Percentiles rank a stretch among this genome's conserved stretches.
Evolutionary conservation across 768 basidiomycete species (phyloP).

Genomic region (Psilocybe cubensis): DNA sequence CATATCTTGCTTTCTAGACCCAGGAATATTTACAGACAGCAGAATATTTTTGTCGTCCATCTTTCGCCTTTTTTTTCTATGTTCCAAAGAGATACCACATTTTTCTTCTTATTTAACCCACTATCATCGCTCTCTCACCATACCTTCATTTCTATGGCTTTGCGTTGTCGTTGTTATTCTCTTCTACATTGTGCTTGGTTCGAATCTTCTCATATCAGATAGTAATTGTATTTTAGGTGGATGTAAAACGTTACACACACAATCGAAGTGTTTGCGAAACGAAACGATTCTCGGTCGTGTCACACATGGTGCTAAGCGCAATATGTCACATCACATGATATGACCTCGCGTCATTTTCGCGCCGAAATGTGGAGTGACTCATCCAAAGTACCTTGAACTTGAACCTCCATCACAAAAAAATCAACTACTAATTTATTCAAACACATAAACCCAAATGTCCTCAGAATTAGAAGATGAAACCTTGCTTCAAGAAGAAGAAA

Average conservation of each 20-base stretch:
- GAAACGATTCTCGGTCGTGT: background rate
- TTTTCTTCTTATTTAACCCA: background rate
- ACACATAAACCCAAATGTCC: constrained; percentile 12
- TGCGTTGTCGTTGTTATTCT: background rate
- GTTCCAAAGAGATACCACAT: constrained; percentile 3
- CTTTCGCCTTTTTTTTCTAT: background rate
- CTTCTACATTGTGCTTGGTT: constrained; percentile 1
- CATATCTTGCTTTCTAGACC: background rate
- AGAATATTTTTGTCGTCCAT: background rate
- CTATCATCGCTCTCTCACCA: background rate
- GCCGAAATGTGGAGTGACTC: constrained; percentile 1
- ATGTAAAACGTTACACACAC: constrained; percentile 11
- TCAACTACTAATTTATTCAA: background rate
- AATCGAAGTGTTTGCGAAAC: background rate
- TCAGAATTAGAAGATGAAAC: constrained; percentile 20
- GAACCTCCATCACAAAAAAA: background rate
- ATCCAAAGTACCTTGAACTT: background rate
- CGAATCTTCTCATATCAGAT: constrained; percentile 10
- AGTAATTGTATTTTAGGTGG: constrained; percentile 20
- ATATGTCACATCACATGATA: constrained; percentile 8
- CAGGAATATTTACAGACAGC: constrained; percentile 1
- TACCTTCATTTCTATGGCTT: constrained; percentile 3
- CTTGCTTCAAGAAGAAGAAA: constrained; percentile 35
- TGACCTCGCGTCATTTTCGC: background rate
- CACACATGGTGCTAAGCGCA: background rate